Percentiles rank a stretch among this genome's conserved stretches.
These are phyloP conservation scores for Glutinoglossum americanum DNA, from an alignment of 495 filamentous ascomycete species.

Conservation along the genomic window DNA sequence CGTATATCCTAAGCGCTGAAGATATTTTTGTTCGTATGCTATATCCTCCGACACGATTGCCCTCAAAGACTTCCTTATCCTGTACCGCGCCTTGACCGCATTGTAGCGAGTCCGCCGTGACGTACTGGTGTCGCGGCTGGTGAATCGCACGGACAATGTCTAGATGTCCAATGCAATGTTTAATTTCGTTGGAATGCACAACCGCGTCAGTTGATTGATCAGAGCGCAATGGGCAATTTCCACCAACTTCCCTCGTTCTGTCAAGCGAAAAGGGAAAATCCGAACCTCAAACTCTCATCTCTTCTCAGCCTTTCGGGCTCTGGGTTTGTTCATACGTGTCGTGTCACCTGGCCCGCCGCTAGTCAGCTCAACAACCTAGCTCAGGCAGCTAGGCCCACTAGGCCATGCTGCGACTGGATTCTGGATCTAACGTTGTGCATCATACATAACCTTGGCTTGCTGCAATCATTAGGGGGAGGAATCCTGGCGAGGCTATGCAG, in stretches of 20 bases:
- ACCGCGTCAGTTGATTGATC: not conserved
- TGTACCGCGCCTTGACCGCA: too few species aligned
- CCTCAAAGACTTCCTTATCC: too few species aligned
- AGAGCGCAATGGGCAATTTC: not conserved
- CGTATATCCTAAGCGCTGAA: too few species aligned
- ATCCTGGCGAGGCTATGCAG: not conserved
- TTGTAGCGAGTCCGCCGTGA: not conserved
- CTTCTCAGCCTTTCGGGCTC: not conserved
- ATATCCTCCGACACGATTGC: too few species aligned
- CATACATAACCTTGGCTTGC: not conserved
- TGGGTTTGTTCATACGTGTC: not conserved
- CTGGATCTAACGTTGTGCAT: not conserved
- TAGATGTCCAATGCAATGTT: not conserved
- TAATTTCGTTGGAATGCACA: not conserved
- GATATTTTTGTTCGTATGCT: too few species aligned
- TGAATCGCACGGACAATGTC: too few species aligned
- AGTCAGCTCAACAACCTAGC: too few species aligned
- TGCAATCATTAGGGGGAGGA: not conserved
- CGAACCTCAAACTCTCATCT: not conserved
- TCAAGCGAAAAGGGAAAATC: not conserved
- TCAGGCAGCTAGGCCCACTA: not conserved
- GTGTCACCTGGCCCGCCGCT: not conserved
- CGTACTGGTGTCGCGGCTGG: not conserved
- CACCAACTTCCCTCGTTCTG: not conserved
- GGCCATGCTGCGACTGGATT: not conserved